Evolutionary conservation across 106 monocot species (phyloP).

Genomic region (Dendrobium officinale): DNA sequence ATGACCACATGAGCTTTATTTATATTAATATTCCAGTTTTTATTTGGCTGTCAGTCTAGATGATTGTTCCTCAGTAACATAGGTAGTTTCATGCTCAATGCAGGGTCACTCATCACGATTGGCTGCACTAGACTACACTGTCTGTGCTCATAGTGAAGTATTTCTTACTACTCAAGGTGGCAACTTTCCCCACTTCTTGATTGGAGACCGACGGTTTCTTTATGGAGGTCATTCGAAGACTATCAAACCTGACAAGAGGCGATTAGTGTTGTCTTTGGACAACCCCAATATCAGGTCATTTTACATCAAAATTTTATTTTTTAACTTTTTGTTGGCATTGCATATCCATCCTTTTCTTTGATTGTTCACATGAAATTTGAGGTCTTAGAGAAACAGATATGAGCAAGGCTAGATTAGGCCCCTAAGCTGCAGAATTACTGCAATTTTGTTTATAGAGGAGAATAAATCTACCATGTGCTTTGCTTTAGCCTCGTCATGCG

Average conservation of each 20-base stretch:
- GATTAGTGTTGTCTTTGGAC: conserved; percentile 70
- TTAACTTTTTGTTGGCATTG: not conserved
- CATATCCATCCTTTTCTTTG: not conserved
- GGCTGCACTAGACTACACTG: conserved; percentile 96
- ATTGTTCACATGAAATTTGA: not conserved
- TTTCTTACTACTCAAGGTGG: conserved; percentile 97
- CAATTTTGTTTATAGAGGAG: no score
- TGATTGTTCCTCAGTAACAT: not conserved
- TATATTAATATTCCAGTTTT: not conserved
- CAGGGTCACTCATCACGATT: conserved; percentile 85
- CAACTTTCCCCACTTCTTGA: conserved; percentile 95
- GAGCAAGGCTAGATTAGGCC: no score
- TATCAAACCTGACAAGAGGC: conserved; percentile 87
- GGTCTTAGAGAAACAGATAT: not conserved
- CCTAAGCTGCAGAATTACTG: no score
- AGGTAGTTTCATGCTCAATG: conserved; percentile 9
- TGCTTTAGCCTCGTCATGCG: no score
- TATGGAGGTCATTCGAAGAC: conserved; percentile 85
- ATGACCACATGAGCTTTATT: not conserved
- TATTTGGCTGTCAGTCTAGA: not conserved
- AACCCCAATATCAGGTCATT: conserved; percentile 64
- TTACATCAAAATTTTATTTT: not conserved
- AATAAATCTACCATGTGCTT: no score
- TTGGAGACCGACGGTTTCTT: conserved; percentile 78
- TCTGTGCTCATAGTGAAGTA: conserved; percentile 78